Evolutionary conservation across 163 green algal species (phyloP).

Genomic region (Scenedesmus sp.): DNA sequence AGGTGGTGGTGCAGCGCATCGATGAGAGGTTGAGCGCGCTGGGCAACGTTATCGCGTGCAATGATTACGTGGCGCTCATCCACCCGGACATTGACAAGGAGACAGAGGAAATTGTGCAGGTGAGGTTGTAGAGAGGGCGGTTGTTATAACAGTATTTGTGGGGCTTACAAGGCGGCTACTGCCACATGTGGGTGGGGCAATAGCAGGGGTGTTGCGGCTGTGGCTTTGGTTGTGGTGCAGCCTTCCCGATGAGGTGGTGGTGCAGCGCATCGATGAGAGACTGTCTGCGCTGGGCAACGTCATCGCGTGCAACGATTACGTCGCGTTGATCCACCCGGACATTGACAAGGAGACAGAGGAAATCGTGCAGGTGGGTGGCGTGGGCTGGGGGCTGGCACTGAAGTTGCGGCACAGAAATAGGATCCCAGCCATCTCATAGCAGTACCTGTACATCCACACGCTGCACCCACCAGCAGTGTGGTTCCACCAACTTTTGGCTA

Average conservation of each 20-base stretch:
- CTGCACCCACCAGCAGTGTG: too few species aligned
- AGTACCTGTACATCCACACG: too few species aligned
- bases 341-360: too few species aligned
- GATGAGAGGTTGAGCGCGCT: slow-evolving; percentile 98
- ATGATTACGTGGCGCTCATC: slow-evolving; percentile 99
- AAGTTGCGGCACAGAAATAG: too few species aligned
- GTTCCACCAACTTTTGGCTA: too few species aligned
- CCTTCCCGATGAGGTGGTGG: background rate
- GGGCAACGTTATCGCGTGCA: slow-evolving; percentile 99
- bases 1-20: slow-evolving; percentile 97
- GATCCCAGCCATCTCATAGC: too few species aligned
- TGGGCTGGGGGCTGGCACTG: too few species aligned
- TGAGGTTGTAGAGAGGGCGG: background rate
- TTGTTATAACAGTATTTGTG: background rate
- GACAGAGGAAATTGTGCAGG: slow-evolving; percentile 64
- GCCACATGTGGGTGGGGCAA: background rate
- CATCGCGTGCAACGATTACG: too few species aligned
- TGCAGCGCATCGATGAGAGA: background rate
- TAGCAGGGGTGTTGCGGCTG: background rate
- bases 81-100: slow-evolving; percentile 98
- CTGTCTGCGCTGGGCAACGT: too few species aligned
- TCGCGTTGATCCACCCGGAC: too few species aligned
- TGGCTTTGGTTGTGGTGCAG: background rate
- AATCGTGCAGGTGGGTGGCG: too few species aligned
- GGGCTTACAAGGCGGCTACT: background rate